phyloP scores from a whole-genome alignment of 306 rosid species.

The Herpetospermum pedunculosum region DNA sequence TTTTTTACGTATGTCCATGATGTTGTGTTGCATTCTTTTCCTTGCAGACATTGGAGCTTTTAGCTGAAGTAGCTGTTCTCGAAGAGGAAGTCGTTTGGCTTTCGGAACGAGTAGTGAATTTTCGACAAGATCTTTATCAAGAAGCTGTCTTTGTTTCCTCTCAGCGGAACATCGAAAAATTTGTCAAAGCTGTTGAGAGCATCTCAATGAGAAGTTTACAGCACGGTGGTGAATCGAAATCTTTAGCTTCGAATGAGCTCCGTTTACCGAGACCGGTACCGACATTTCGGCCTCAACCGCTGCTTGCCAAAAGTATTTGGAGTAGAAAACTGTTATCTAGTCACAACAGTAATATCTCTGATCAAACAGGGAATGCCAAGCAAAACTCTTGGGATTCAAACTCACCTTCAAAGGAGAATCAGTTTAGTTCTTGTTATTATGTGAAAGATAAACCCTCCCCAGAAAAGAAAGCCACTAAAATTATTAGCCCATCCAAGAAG shows the following conservation, averaged over 20 bases:
- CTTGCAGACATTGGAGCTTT: constrained; percentile 66
- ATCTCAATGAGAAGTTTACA: constrained; percentile 32
- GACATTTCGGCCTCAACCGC: constrained; percentile 35
- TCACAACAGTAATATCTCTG: constrained; percentile 29
- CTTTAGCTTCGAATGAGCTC: constrained; percentile 47
- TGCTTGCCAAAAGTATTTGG: constrained; percentile 46
- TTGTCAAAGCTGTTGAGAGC: constrained; percentile 23
- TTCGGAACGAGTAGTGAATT: constrained; percentile 61
- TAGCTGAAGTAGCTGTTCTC: constrained; percentile 83
- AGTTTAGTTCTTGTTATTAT: constrained; percentile 18
- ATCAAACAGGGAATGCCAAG: constrained; percentile 28
- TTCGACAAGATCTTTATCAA: constrained; percentile 59
- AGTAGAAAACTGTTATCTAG: constrained; percentile 40
- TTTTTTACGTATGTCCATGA: too few relatives aligned
- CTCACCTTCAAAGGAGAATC: constrained; percentile 46
- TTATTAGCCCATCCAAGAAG: constrained; percentile 37
- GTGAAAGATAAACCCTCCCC: constrained; percentile 34
- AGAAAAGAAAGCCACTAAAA: constrained; percentile 40
- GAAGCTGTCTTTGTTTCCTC: constrained; percentile 47
- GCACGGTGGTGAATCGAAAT: constrained; percentile 62
- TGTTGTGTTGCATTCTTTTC: background rate
- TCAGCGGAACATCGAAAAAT: constrained; percentile 31
- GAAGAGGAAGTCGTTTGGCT: constrained; percentile 76
- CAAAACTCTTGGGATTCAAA: constrained; percentile 30
- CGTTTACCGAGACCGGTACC: constrained; percentile 16